Conservation (phyloP, 2,329 filamentous ascomycete species). For the Cryoendolithus antarcticus region DNA sequence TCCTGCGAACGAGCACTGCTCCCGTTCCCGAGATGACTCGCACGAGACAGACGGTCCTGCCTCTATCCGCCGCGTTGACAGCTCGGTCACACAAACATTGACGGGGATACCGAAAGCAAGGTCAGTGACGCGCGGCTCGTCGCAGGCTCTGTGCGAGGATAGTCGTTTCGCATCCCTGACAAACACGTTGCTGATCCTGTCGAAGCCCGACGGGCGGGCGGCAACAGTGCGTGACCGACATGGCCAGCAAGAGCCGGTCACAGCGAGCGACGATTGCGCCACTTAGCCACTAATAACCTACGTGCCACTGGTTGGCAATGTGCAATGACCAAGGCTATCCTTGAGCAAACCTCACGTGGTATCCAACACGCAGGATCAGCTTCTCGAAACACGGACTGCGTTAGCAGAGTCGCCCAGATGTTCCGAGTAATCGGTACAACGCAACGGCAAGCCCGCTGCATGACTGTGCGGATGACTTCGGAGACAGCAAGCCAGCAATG, state of each 20-base stretch:
- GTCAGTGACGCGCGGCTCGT: not conserved
- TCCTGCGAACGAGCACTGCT: constrained; percentile 1
- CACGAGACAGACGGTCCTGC: constrained; percentile 2
- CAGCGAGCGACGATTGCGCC: too few relatives aligned
- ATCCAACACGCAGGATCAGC: too few relatives aligned
- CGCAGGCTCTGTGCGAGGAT: constrained; percentile 1
- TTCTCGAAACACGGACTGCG: too few relatives aligned
- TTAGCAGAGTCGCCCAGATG: too few relatives aligned
- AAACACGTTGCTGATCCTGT: constrained; percentile 4
- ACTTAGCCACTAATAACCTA: too few relatives aligned
- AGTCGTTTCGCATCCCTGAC: not conserved
- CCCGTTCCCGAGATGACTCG: constrained; percentile 3
- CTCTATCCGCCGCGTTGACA: constrained; percentile 3
- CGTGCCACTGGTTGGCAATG: too few relatives aligned
- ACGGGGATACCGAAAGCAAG: not conserved
- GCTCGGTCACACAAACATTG: constrained; percentile 4
- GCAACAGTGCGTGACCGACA: not conserved
- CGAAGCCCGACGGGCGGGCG: constrained; percentile 1
- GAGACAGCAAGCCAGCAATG: not conserved
- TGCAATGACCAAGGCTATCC: too few relatives aligned
- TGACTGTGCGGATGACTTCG: constrained; percentile 5
- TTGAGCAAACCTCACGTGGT: too few relatives aligned
- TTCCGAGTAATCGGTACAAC: not conserved
- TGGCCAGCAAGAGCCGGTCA: too few relatives aligned
- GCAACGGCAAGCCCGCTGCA: constrained; percentile 6